phyloP scores from a whole-genome alignment of 192 early-diverging fungal species.

The Coemansia sp. region DNA sequence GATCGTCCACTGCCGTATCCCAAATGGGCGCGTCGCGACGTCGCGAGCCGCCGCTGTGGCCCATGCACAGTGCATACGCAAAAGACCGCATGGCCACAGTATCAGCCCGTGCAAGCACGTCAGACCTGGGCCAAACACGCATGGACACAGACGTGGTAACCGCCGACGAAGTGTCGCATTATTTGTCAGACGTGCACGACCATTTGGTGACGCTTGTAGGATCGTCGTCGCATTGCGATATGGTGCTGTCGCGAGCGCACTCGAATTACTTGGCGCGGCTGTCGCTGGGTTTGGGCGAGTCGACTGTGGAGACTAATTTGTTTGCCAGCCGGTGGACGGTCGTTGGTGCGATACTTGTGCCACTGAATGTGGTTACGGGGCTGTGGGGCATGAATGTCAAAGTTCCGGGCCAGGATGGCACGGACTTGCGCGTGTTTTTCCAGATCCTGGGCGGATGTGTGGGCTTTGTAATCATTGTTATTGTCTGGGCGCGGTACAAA shows the following conservation, averaged over 20 bases:
- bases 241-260: conserved; percentile 67
- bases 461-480: conserved; percentile 29
- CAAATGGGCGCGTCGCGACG: conserved; percentile 10
- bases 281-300: conserved; percentile 64
- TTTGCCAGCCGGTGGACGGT: conserved; percentile 83
- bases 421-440: conserved; percentile 28
- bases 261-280: conserved; percentile 72
- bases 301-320: conserved; percentile 76
- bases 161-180: conserved; percentile 61
- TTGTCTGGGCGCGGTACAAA: conserved; percentile 40
- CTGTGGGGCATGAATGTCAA: conserved; percentile 61
- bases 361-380: conserved; percentile 85
- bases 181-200: conserved; percentile 77
- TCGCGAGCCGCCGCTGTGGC: conserved; percentile 17
- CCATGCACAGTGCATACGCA: conserved; percentile 1
- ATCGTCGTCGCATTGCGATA: conserved; percentile 69
- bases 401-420: conserved; percentile 38
- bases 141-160: conserved; percentile 5
- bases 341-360: conserved; percentile 82
- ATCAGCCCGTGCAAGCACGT: conserved; percentile 26
- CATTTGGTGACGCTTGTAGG: conserved; percentile 69
- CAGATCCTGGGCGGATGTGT: conserved; percentile 32
- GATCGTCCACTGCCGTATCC: conserved; percentile 9
- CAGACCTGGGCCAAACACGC: conserved; percentile 13
- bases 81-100: conserved; percentile 8